Conservation (phyloP, 1,284 basidiomycete species). For the Agroathelia rolfsii region DNA sequence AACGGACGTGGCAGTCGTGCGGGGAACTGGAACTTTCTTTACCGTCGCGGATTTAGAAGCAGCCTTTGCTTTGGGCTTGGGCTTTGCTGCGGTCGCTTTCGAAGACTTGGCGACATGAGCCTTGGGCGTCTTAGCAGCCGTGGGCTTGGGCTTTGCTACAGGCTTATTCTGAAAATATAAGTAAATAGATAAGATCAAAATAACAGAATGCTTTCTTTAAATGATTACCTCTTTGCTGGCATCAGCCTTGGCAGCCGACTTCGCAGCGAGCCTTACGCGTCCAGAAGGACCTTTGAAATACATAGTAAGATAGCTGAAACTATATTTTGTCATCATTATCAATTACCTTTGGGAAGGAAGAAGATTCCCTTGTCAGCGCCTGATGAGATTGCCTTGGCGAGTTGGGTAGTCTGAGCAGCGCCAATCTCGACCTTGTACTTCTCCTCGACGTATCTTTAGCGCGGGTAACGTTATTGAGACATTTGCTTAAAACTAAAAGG, state of each 20-base stretch:
- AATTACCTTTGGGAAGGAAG: constrained; percentile 80
- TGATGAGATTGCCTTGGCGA: constrained; percentile 71
- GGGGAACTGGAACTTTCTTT: constrained; percentile 10
- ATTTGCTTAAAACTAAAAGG: no score
- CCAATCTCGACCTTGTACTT: constrained; percentile 74
- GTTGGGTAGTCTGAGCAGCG: constrained; percentile 69
- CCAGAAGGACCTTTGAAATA: constrained; percentile 74
- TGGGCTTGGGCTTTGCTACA: constrained; percentile 18
- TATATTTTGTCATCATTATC: constrained; percentile 13
- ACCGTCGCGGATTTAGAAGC: constrained; percentile 16
- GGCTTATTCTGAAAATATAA: constrained; percentile 56
- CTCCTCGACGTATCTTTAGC: constrained; percentile 63
- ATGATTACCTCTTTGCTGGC: constrained; percentile 72
- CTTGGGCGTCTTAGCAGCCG: constrained; percentile 14
- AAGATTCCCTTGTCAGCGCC: constrained; percentile 79
- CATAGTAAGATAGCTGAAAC: constrained; percentile 4
- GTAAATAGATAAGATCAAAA: constrained; percentile 8
- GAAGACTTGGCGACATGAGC: constrained; percentile 20
- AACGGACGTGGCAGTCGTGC: constrained; percentile 17
- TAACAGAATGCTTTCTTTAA: constrained; percentile 15
- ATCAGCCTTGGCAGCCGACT: constrained; percentile 36
- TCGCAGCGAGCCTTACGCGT: constrained; percentile 78
- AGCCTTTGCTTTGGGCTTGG: constrained; percentile 13
- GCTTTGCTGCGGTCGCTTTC: constrained; percentile 17
- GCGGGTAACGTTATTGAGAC: no score